Evolutionary conservation across 2,329 filamentous ascomycete species (phyloP).

Genomic region (Monosporascus sp.): DNA sequence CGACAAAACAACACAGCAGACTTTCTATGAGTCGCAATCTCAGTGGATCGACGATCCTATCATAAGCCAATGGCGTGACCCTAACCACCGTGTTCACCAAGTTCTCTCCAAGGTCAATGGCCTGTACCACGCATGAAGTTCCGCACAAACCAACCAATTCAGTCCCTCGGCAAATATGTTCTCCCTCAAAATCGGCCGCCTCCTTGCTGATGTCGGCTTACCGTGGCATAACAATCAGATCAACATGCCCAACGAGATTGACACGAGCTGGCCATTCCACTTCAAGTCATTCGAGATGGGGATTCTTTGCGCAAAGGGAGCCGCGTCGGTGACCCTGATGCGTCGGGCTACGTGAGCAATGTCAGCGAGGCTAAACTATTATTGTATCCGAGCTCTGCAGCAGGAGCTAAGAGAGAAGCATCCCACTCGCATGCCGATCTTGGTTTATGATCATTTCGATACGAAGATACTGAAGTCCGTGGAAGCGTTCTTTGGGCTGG

Average conservation of each 20-base stretch:
- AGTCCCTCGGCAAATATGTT: background rate
- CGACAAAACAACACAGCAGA: background rate
- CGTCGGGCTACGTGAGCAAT: conserved; percentile 7
- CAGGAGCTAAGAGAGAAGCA: conserved; percentile 6
- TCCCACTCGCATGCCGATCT: conserved; percentile 1
- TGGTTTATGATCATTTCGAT: conserved; percentile 7
- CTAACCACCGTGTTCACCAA: conserved; percentile 1
- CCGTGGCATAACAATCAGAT: conserved; percentile 11
- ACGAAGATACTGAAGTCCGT: background rate
- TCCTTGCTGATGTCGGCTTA: conserved; percentile 4
- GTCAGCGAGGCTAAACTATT: conserved; percentile 8
- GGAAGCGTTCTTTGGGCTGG: conserved; percentile 5
- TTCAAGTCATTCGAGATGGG: conserved; percentile 7
- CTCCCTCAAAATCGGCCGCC: conserved; percentile 2
- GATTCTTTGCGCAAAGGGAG: conserved; percentile 3
- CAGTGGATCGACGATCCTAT: conserved; percentile 7
- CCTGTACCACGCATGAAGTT: conserved; percentile 2
- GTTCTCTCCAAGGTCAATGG: conserved; percentile 2
- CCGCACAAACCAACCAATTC: conserved; percentile 1
- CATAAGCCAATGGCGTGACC: conserved; percentile 7
- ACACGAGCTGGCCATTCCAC: conserved; percentile 9
- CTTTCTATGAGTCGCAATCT: conserved; percentile 3
- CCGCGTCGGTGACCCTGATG: conserved; percentile 4
- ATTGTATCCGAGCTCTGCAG: conserved; percentile 11
- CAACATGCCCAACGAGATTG: conserved; percentile 9